A percentile compares a stretch with the other conserved stretches of the same genome.
Evolutionary conservation across 352 stramenopile genomes (phyloP).

Genomic region (Peronospora belbahrii): DNA sequence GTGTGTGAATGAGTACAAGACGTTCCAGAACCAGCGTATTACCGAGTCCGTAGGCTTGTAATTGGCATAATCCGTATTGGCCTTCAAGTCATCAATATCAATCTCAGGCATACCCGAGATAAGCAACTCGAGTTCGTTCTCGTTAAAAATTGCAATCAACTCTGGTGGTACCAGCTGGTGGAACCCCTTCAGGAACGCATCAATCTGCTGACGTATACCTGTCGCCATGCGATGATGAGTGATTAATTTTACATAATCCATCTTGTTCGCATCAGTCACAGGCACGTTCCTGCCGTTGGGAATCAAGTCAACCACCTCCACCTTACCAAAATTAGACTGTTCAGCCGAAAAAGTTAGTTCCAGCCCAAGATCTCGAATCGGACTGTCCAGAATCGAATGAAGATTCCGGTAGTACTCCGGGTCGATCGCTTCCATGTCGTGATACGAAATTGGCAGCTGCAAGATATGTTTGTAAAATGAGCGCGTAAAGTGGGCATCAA

Average conservation of each 20-base stretch:
- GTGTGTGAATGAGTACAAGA: conserved; percentile 85
- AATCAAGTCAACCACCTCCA: conserved; percentile 86
- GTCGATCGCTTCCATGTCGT: conserved; percentile 99
- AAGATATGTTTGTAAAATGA: conserved; percentile 99
- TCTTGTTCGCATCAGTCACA: conserved; percentile 92
- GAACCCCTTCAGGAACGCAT: conserved; percentile 87
- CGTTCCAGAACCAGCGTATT: conserved; percentile 93
- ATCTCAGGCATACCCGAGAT: conserved; percentile 91
- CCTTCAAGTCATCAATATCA: conserved; percentile 91
- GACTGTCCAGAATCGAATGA: conserved; percentile 85
- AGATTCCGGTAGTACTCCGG: conserved; percentile 94
- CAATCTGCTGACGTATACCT: conserved; percentile 92
- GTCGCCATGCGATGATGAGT: conserved; percentile 99
- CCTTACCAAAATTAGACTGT: conserved; percentile 85
- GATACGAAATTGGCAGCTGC: conserved; percentile 93
- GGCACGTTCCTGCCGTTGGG: conserved; percentile 77
- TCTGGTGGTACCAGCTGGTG: conserved; percentile 87
- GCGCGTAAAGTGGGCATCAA: conserved; percentile 98
- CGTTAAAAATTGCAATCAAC: conserved; percentile 91
- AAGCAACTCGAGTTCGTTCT: conserved; percentile 90
- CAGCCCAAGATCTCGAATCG: conserved; percentile 77
- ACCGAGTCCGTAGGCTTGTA: conserved; percentile 86
- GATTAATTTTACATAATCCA: conserved; percentile 91
- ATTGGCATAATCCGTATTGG: conserved; percentile 90
- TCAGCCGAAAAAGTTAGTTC: conserved; percentile 91